A percentile compares a stretch with the other conserved stretches of the same genome.
Evolutionary conservation across 768 basidiomycete genomes (phyloP).

Genomic region (Daedalea quercina): DNA sequence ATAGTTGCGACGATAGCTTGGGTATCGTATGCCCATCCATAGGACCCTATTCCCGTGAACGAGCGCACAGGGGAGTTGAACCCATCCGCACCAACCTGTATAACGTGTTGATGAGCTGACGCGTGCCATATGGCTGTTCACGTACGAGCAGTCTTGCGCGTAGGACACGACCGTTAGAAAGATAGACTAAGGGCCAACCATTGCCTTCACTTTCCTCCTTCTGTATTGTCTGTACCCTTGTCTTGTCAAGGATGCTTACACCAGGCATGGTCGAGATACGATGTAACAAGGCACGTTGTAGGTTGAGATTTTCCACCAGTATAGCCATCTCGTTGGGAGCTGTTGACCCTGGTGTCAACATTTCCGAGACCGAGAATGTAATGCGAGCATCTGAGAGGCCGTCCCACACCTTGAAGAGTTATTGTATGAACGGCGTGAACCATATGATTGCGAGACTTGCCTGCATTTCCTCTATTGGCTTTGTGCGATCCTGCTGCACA

Average conservation of each 20-base stretch:
- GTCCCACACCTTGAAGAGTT: constrained; percentile 73
- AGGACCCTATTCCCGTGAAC: constrained; percentile 80
- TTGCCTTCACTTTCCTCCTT: constrained; percentile 40
- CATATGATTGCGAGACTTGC: constrained; percentile 29
- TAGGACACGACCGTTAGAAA: constrained; percentile 61
- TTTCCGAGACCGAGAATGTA: constrained; percentile 53
- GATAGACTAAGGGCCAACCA: constrained; percentile 75
- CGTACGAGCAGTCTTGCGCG: constrained; percentile 71
- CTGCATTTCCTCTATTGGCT: constrained; percentile 80
- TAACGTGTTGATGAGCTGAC: background rate
- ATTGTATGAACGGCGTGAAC: background rate
- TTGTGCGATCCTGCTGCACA: constrained; percentile 61
- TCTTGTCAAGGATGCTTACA: constrained; percentile 63
- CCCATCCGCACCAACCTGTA: constrained; percentile 90
- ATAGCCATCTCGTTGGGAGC: constrained; percentile 58
- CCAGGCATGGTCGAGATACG: constrained; percentile 46
- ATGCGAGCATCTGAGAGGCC: constrained; percentile 79
- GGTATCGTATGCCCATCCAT: constrained; percentile 87
- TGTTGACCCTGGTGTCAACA: constrained; percentile 20
- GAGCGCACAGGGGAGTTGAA: constrained; percentile 89
- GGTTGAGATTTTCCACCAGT: constrained; percentile 87
- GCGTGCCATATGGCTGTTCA: constrained; percentile 8
- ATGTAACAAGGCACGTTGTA: constrained; percentile 78
- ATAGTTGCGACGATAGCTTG: constrained; percentile 90
- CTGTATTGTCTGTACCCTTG: constrained; percentile 67